Conservation (phyloP, 139 green algal genomes). For the Tetraselmis striata region DNA sequence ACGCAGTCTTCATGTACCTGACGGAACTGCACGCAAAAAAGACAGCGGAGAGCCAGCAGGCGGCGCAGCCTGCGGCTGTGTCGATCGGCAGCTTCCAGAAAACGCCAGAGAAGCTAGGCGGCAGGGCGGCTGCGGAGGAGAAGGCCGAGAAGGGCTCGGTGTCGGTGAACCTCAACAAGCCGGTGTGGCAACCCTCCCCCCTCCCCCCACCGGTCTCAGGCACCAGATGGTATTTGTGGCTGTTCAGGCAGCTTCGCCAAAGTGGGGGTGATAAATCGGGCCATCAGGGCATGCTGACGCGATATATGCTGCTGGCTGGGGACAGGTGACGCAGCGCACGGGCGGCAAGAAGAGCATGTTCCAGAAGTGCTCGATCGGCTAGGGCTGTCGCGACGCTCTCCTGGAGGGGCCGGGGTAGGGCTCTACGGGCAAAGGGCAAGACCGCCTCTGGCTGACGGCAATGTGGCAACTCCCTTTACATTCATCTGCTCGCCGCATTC, state of each 20-base stretch:
- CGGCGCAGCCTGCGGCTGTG: not conserved
- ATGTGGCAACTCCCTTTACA: no score
- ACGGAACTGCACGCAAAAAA: constrained; percentile 45
- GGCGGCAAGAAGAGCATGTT: constrained; percentile 22
- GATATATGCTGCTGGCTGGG: not conserved
- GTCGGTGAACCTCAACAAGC: constrained; percentile 9
- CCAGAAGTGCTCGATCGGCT: not conserved
- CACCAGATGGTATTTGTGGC: no score
- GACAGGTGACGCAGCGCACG: constrained; percentile 5
- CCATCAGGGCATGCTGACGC: no score
- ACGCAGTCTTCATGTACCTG: constrained; percentile 57
- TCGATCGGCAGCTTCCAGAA: not conserved
- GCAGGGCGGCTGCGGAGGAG: not conserved
- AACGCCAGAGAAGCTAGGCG: not conserved
- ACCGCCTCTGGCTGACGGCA: no score
- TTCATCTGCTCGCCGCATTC: no score
- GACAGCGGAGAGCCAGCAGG: not conserved
- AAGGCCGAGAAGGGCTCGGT: not conserved
- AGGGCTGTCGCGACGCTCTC: no score
- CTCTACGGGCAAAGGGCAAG: no score
- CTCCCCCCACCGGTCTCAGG: not conserved
- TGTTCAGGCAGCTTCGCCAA: not conserved
- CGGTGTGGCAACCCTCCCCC: not conserved
- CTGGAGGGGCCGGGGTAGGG: no score
- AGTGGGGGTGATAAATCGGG: not conserved